Evolutionary conservation across 2,329 filamentous ascomycete species (phyloP).

Genomic region (Periconia sp.): DNA sequence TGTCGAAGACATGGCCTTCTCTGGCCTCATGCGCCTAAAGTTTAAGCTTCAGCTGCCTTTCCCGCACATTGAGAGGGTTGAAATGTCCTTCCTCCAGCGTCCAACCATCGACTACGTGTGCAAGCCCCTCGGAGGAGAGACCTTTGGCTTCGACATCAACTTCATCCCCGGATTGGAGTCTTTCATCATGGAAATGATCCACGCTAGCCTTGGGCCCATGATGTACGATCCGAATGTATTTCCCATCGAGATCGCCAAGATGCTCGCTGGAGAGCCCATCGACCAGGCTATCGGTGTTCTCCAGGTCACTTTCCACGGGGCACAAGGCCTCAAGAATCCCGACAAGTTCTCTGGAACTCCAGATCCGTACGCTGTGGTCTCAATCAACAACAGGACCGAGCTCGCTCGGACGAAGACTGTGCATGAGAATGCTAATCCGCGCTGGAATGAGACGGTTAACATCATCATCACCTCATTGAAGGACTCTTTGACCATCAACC

Average conservation of each 20-base stretch:
- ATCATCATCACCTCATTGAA: conserved; percentile 91
- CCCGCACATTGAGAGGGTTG: conserved; percentile 91
- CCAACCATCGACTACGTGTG: conserved; percentile 96
- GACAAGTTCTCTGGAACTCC: conserved; percentile 92
- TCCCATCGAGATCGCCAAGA: conserved; percentile 97
- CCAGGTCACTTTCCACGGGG: conserved; percentile 88
- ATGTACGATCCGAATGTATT: conserved; percentile 99
- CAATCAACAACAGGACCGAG: conserved; percentile 80
- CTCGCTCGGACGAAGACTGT: conserved; percentile 90
- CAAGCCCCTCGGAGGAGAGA: conserved; percentile 95
- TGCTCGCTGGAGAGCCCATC: conserved; percentile 91
- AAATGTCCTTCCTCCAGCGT: conserved; percentile 90
- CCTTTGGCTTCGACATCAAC: conserved; percentile 97
- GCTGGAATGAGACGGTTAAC: conserved; percentile 97
- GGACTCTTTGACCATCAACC: conserved; percentile 81
- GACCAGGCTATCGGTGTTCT: conserved; percentile 96
- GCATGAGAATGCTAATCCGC: conserved; percentile 81
- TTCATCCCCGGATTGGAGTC: conserved; percentile 93
- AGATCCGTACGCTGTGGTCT: conserved; percentile 87
- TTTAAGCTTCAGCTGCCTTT: conserved; percentile 96
- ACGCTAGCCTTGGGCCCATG: conserved; percentile 91
- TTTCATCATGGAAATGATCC: conserved; percentile 96
- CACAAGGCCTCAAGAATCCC: conserved; percentile 89
- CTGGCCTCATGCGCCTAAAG: conserved; percentile 94
- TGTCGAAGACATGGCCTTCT: conserved; percentile 96